Percentiles rank a stretch among this genome's conserved stretches.
Conservation (phyloP, 805 yeast species). For the Huiozyma sinensis region DNA sequence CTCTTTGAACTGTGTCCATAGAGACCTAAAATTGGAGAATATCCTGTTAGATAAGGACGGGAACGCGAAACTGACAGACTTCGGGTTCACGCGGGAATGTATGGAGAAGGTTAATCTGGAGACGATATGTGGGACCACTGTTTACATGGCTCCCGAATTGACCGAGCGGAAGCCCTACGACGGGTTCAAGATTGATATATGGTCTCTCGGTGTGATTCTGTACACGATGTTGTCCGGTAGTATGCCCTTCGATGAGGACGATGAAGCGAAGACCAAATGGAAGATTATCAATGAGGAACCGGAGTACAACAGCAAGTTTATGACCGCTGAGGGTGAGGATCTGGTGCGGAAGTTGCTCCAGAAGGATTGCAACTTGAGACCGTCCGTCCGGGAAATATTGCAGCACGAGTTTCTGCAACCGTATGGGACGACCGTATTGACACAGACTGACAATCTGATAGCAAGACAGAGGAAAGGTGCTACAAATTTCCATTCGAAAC, state of each 20-base stretch:
- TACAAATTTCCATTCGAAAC: constrained; percentile 43
- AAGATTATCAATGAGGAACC: constrained; percentile 63
- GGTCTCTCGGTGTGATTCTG: constrained; percentile 86
- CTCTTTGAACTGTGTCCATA: constrained; percentile 63
- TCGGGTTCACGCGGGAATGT: constrained; percentile 85
- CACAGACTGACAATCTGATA: constrained; percentile 29
- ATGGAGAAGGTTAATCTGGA: constrained; percentile 47
- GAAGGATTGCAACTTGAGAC: constrained; percentile 59
- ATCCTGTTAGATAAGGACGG: constrained; percentile 47
- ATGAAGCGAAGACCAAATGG: constrained; percentile 47
- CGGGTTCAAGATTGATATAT: constrained; percentile 75
- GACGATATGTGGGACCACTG: constrained; percentile 89
- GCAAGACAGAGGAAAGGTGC: constrained; percentile 28
- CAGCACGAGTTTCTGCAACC: constrained; percentile 40
- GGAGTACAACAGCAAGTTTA: constrained; percentile 31
- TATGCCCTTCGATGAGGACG: constrained; percentile 87
- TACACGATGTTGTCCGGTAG: constrained; percentile 77
- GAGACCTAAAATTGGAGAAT: constrained; percentile 80
- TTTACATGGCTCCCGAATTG: constrained; percentile 95
- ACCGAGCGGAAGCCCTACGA: constrained; percentile 56
- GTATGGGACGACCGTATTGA: constrained; percentile 34
- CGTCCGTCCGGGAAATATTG: constrained; percentile 43
- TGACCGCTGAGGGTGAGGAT: constrained; percentile 39
- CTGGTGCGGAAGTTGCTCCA: constrained; percentile 45
- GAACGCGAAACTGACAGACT: constrained; percentile 73